These are phyloP conservation scores for Candida sakaeoensis DNA, from an alignment of 805 yeast species.

Conservation along the genomic window DNA sequence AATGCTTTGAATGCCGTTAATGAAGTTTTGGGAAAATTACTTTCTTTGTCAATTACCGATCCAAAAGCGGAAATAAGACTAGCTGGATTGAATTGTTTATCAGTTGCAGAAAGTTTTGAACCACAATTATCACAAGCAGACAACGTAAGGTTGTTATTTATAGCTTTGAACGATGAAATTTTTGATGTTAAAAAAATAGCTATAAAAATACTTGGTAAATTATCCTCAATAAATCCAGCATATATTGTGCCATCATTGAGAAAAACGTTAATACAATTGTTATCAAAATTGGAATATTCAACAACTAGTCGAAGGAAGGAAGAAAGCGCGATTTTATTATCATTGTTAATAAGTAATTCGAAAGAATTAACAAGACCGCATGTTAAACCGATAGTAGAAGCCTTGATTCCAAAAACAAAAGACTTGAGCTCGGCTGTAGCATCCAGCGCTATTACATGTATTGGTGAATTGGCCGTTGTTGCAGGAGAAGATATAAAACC, in stretches of 20 bases:
- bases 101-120: constrained; percentile 65
- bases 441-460: constrained; percentile 75
- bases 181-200: constrained; percentile 80
- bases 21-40: constrained; percentile 74
- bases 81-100: constrained; percentile 68
- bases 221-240: constrained; percentile 87
- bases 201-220: constrained; percentile 74
- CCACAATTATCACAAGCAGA: constrained; percentile 94
- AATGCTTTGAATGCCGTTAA: constrained; percentile 79
- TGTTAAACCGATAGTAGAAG: constrained; percentile 85
- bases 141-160: constrained; percentile 76
- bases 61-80: constrained; percentile 81
- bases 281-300: constrained; percentile 83
- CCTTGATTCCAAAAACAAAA: constrained; percentile 69
- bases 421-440: constrained; percentile 79
- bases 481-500: constrained; percentile 82
- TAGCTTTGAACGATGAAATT: constrained; percentile 87
- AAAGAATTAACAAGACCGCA: constrained; percentile 85
- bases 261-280: constrained; percentile 76
- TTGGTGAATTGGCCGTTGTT: constrained; percentile 85
- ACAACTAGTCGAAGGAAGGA: constrained; percentile 72
- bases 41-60: constrained; percentile 84
- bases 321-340: constrained; percentile 75
- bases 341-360: constrained; percentile 73
- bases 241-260: constrained; percentile 91